A percentile compares a stretch with the other conserved stretches of the same genome.
These are phyloP conservation scores for Ogataea henricii DNA, from an alignment of 805 yeast genomes.

Conservation along the genomic window DNA sequence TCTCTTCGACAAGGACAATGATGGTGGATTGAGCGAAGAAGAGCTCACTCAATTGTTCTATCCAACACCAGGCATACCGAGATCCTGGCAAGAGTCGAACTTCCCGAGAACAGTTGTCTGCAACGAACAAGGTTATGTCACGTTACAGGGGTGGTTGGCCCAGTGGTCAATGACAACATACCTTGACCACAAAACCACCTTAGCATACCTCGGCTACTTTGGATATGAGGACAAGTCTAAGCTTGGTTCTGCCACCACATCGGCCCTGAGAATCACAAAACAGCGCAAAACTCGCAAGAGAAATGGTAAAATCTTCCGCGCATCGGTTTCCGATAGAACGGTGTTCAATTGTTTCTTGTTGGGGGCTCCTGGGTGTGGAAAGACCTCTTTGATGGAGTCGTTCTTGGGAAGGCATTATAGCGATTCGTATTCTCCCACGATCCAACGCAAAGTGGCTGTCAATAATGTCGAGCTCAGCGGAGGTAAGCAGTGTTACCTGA, in stretches of 20 bases:
- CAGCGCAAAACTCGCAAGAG: conserved; percentile 71
- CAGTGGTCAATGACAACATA: conserved; percentile 98
- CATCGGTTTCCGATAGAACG: conserved; percentile 75
- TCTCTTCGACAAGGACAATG: conserved; percentile 90
- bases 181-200: conserved; percentile 77
- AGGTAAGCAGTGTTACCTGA: conserved; percentile 92
- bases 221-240: conserved; percentile 65
- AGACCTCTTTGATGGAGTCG: conserved; percentile 78
- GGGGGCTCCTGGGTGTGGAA: conserved; percentile 87
- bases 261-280: conserved; percentile 77
- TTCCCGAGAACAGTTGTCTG: conserved; percentile 89
- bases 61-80: conserved; percentile 94
- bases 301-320: conserved; percentile 65
- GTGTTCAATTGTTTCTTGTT: conserved; percentile 88
- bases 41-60: conserved; percentile 72
- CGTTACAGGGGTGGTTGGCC: conserved; percentile 97
- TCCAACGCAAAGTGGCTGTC: conserved; percentile 78
- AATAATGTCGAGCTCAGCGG: conserved; percentile 92
- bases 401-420: conserved; percentile 75
- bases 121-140: conserved; percentile 85
- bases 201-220: conserved; percentile 85
- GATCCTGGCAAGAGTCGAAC: conserved; percentile 78
- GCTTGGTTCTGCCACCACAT: conserved; percentile 24
- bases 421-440: conserved; percentile 76
- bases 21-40: conserved; percentile 83